phyloP scores from a whole-genome alignment of 108 stramenopile species.

The Nitzschia sp. region DNA sequence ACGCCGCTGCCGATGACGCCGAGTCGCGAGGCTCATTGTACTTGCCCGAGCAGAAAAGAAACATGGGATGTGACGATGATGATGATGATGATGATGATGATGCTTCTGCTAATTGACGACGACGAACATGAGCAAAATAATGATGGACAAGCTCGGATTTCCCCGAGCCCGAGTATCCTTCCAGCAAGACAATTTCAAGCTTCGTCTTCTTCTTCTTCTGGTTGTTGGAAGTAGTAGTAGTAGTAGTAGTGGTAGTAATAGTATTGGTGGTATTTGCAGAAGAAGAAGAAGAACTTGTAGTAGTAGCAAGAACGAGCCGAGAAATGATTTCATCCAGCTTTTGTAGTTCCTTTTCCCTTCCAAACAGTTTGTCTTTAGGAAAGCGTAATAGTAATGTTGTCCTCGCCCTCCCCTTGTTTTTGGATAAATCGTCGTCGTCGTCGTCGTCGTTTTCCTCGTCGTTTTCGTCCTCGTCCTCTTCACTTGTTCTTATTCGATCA shows the following conservation, averaged over 20 bases:
- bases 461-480: constrained; percentile 40
- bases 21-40: background rate
- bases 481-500: no score
- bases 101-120: background rate
- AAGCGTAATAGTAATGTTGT: background rate
- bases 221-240: background rate
- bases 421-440: background rate
- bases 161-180: background rate
- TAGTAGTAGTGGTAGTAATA: background rate
- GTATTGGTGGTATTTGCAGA: background rate
- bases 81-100: background rate
- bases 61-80: background rate
- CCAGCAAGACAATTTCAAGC: background rate
- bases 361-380: constrained; percentile 40
- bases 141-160: background rate
- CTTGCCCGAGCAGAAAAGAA: background rate
- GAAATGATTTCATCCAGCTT: constrained; percentile 31
- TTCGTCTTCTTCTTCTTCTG: background rate
- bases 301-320: background rate
- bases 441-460: background rate
- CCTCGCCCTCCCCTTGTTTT: background rate
- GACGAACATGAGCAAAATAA: background rate
- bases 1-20: background rate
- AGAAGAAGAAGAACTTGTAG: background rate
- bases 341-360: constrained; percentile 53